phyloP scores from a whole-genome alignment of 1,139 yeast species.

The Scheffersomyces illinoinensis region DNA sequence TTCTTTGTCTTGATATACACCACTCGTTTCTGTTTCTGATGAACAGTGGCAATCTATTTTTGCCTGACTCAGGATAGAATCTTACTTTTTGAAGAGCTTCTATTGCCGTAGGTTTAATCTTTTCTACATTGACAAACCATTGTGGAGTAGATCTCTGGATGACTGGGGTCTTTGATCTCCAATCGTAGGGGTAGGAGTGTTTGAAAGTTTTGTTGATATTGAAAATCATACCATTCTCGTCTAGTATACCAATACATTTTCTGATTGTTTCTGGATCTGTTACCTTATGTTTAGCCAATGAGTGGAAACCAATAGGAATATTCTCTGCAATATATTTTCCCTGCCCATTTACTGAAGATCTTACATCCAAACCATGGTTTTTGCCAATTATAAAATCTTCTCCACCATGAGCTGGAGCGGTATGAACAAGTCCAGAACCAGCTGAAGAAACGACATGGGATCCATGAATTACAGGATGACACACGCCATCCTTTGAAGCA shows the following conservation, averaged over 20 bases:
- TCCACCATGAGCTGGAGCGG: slow-evolving; percentile 97
- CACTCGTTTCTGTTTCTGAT: slow-evolving; percentile 83
- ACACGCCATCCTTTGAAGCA: slow-evolving; percentile 37
- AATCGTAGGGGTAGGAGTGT: slow-evolving; percentile 94
- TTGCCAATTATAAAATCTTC: slow-evolving; percentile 84
- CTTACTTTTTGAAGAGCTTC: slow-evolving; percentile 60
- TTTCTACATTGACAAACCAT: slow-evolving; percentile 89
- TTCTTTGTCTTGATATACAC: slow-evolving; percentile 96
- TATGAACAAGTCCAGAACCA: slow-evolving; percentile 96
- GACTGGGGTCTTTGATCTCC: slow-evolving; percentile 97
- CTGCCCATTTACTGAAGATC: slow-evolving; percentile 74
- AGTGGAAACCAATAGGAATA: slow-evolving; percentile 41
- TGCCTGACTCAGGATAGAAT: slow-evolving; percentile 75
- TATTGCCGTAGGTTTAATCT: slow-evolving; percentile 64
- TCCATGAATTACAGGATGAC: slow-evolving; percentile 69
- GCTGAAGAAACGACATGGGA: slow-evolving; percentile 77
- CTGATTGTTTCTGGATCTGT: slow-evolving; percentile 55
- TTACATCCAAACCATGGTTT: slow-evolving; percentile 54
- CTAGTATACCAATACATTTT: slow-evolving; percentile 39
- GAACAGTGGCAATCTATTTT: slow-evolving; percentile 69
- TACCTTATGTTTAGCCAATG: slow-evolving; percentile 59
- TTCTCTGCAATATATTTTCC: slow-evolving; percentile 61
- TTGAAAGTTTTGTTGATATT: slow-evolving; percentile 49
- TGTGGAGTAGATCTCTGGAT: slow-evolving; percentile 94
- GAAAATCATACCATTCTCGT: slow-evolving; percentile 47